Evolutionary conservation across 768 basidiomycete genomes (phyloP), one percentile per base, ranked within the genome.

Genomic region (Boletus subcaerulescens): DNA sequence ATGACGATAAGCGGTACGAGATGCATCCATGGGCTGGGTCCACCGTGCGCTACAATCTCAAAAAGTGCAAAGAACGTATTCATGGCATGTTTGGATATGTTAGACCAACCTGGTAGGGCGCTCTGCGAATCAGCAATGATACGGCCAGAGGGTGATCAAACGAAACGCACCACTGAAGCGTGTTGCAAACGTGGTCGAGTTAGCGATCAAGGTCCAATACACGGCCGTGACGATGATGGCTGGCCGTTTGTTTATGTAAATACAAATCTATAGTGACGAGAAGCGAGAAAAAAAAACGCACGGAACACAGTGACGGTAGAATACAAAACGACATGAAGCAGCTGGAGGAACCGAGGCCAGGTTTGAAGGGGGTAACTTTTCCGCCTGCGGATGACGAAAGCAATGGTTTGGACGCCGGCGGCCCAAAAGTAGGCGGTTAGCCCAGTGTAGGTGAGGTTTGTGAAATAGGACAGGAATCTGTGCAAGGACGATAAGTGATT

Each of bases 381-480:
- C 55, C 63, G 53, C 48, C 64, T 53, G 53, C 62, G 56, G 48
- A 59, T 56, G 49, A 73, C 77, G 55, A 79, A 86, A 0, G 66
- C 63, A 5, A 77, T 36, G 0, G 82, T 82, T 50, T 87, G 86
- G 1, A 80, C 71, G 4, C 77, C 73, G 1, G 86, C 65, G 0
- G 83, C 84, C 65, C 77, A 83, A 66, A 82, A 82, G 67, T 87
- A 89, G 20, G 84, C 75, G 18, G 78, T 75, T 2, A 87, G 60
- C 0, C 87, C 87, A 36, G 81, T 80, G 54, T 81, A 86, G 0
- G 82, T 77, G 1, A 88, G 75, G 54, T 80, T 60, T 0, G 86
- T 88, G 66, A 88, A 87, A 69, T 83, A 88, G 9, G 80, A 79
- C 59, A 85, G 77, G 71, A 72, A 85, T 18, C 86, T 87, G 63